Evolutionary conservation across 441 rosid genomes (phyloP).

Genomic region (Daphne laureola): DNA sequence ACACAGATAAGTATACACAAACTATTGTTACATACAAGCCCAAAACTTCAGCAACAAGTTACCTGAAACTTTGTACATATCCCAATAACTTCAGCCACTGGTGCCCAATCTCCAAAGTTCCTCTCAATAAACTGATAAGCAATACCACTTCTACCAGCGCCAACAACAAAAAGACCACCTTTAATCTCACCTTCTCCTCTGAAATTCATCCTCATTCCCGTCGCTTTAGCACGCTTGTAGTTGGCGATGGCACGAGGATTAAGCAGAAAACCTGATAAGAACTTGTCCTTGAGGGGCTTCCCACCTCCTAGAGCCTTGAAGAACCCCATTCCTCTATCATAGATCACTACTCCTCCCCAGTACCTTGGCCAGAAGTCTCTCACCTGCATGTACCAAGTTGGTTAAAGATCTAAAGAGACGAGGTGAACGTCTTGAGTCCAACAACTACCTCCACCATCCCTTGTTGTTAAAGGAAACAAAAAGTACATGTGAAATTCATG

Average conservation of each 20-base stretch:
- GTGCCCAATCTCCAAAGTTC: conserved; percentile 68
- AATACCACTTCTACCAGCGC: conserved; percentile 40
- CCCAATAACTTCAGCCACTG: conserved; percentile 43
- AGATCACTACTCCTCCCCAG: conserved; percentile 55
- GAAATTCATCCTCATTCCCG: conserved; percentile 40
- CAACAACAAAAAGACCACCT: conserved; percentile 56
- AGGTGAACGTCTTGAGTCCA: too few relatives aligned
- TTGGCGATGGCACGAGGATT: conserved; percentile 64
- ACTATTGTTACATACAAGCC: neutral
- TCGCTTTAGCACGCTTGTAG: conserved; percentile 55
- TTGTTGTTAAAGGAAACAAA: too few relatives aligned
- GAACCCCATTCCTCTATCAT: conserved; percentile 47
- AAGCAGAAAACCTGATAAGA: conserved; percentile 59
- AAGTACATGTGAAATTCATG: conserved; percentile 4
- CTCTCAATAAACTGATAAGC: conserved; percentile 66
- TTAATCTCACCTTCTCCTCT: conserved; percentile 66
- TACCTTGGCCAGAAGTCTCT: conserved; percentile 69
- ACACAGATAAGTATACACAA: conserved; percentile 4
- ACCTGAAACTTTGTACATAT: conserved; percentile 55
- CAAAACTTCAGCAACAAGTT: conserved; percentile 14
- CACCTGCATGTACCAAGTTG: conserved; percentile 24
- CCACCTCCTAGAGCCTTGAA: conserved; percentile 71
- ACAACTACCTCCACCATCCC: neutral
- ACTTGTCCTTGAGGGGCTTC: conserved; percentile 52
- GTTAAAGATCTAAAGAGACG: conserved; percentile 3